Evolutionary conservation across 2,329 filamentous ascomycete species (phyloP), one percentile per base, ranked within the genome.

Genomic region (Hypoxylon sp.): DNA sequence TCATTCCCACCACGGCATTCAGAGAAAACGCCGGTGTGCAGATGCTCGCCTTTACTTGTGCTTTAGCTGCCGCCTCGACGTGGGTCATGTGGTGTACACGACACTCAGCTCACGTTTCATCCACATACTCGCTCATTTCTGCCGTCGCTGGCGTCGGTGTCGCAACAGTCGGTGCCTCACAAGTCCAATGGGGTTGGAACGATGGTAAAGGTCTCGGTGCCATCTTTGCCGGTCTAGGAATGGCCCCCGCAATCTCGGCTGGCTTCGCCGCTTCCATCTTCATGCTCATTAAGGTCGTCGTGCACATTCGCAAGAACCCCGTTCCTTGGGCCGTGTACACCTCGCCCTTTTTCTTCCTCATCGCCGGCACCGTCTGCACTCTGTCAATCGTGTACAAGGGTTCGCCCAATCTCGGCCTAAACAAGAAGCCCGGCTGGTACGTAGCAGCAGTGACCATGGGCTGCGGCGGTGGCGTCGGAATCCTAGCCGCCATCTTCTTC

Each of bases 1-100:
- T 92, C 77, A 91, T 92, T 68, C 88, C 89, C 58, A 83, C 80
- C 77, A 66, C 76, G 0, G 85, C 88, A 64, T 92, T 92, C 81
- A 73, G 81, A 0, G 83, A 80, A 65, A 86, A 92, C 73, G 86
- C 90, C 37, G 87, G 87, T 39, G 89, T 92, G 19, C 90, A 91
- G 81, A 86, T 92, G 80, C 84, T 92, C 54, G 90, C 90, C 61
- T 90, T 91, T 75, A 86, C 88, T 33, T 90, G 87, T 68, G 88
- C 89, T 24, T 83, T 88, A 0, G 89, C 88, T 14, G 90, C 84
- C 73, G 89, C 90, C 54, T 89, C 90, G 1, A 82, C 85, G 9
- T 94, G 91, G 91, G 90, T 94, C 51, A 93, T 93, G 90, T 93
- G 91, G 90, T 93, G 91, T 79, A 94, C 91, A 1, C 84, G 85